These are phyloP conservation scores for Candida ponderosae DNA, from an alignment of 805 yeast genomes.

Conservation along the genomic window DNA sequence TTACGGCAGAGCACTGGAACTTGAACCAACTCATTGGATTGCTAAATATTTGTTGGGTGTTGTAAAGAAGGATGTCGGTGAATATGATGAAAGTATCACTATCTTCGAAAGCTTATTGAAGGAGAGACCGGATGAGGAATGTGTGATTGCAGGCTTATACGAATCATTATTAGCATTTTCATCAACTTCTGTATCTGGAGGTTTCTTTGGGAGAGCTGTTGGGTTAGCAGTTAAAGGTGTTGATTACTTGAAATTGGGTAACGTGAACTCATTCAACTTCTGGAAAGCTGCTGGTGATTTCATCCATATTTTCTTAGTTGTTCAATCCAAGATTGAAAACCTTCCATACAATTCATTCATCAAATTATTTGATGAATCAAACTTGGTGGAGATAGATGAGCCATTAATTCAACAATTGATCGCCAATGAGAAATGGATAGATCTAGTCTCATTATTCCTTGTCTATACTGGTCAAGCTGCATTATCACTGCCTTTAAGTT, in stretches of 20 bases:
- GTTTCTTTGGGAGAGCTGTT: conserved; percentile 62
- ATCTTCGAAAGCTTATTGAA: conserved; percentile 35
- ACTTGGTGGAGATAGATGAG: conserved; percentile 22
- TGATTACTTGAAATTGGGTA: conserved; percentile 30
- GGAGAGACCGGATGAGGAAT: conserved; percentile 38
- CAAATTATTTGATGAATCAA: conserved; percentile 12
- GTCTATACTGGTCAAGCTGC: conserved; percentile 43
- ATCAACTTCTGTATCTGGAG: conserved; percentile 40
- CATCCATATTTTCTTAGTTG: conserved; percentile 40
- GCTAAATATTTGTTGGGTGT: conserved; percentile 62
- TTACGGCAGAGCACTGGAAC: conserved; percentile 52
- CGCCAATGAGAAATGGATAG: conserved; percentile 18
- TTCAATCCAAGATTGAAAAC: conserved; percentile 43
- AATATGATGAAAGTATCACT: conserved; percentile 52
- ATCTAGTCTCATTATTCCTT: conserved; percentile 32
- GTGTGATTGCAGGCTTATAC: conserved; percentile 44
- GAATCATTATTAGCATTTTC: conserved; percentile 53
- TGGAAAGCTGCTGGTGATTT: conserved; percentile 66
- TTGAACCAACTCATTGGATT: conserved; percentile 50
- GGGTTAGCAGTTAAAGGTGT: conserved; percentile 39
- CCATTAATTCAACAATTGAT: conserved; percentile 12
- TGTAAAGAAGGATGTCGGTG: conserved; percentile 55
- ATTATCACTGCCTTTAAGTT: conserved; percentile 25
- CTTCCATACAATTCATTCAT: conserved; percentile 40
- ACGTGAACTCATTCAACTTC: conserved; percentile 37